A percentile compares a stretch with the other conserved stretches of the same genome.
Evolutionary conservation across 1,284 basidiomycete species (phyloP).

Genomic region (Irpex sp.): DNA sequence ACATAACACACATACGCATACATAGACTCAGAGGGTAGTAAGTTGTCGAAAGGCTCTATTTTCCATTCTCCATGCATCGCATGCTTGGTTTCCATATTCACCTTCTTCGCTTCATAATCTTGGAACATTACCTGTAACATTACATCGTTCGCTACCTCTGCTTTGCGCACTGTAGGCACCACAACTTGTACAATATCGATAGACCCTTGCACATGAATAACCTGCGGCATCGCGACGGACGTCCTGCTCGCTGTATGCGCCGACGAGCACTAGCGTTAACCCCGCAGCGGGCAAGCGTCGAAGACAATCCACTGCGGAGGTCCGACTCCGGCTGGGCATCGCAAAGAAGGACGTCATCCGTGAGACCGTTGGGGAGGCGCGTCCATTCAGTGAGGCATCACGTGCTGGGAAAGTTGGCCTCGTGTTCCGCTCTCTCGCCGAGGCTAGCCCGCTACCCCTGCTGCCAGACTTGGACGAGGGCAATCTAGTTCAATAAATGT

Average conservation of each 20-base stretch:
- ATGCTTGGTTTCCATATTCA: background rate
- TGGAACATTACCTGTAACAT: background rate
- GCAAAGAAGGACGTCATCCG: no score
- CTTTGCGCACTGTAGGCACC: background rate
- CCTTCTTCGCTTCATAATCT: background rate
- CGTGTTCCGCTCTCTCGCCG: background rate
- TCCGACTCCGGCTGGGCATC: no score
- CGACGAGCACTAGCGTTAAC: no score
- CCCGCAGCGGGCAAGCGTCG: no score
- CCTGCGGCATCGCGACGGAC: background rate
- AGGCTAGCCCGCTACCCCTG: background rate
- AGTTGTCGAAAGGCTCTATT: background rate
- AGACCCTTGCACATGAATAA: background rate
- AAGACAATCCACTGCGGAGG: no score
- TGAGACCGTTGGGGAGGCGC: background rate
- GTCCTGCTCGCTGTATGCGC: background rate
- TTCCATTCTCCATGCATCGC: background rate
- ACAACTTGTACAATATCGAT: background rate
- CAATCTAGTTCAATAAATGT: no score
- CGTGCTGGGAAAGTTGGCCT: background rate
- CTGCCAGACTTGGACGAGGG: no score
- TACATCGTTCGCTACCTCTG: background rate
- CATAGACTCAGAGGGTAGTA: background rate
- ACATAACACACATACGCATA: background rate
- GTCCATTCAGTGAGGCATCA: background rate